Base-by-base conservation (phyloP, 176 grass and related monocot genomes). In the Avena atlantica region DNA sequence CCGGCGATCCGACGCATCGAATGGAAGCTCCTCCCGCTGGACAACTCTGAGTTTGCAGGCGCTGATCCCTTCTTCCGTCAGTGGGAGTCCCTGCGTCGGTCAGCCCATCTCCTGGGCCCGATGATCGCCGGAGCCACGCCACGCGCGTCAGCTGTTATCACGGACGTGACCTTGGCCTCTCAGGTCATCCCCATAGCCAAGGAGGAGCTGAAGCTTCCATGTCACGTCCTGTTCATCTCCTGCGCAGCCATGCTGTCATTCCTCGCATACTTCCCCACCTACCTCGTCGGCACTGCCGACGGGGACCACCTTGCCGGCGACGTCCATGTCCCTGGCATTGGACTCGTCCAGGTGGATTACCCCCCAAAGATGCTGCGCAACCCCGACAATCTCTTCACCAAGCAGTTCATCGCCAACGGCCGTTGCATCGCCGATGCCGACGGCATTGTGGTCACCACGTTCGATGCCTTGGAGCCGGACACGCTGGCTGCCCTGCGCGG, bases 21-120 rank as follows among this genome's bases (percentile, higher is more conserved):
- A 76, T 70, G 92, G 48, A 64, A 86, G 29, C 62, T 97, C 15
- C 74, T 88, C 23, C 76, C 71, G 16, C 2, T 91, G 3, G 81
- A 92, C 29, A 64, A 48, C 0, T 81, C 88, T 4, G 80, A 44
- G 21, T 74, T 87, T 53, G 29, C 55, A 0, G 34, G 14, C 19
- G 15, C 78, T 12, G 95, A 97, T 69, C 95, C 92, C 4, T 97
- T 97, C 78, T 6, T 80, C 2, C 86, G 87, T 23, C 84, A 82
- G 0, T 94, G 88, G 89, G 86, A 90, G 72, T 62, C 76, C 19
- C 85, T 94, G 5, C 78, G 86, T 56, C 83, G 87, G 37, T 97
- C 95, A 0, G 88, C 81, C 13, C 92, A 94, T 37, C 83, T 88
- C 29, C 78, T 94, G 52, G 63, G 19, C 2, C 78, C 29, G 59